phyloP scores from a whole-genome alignment of 164 flowering plant genomes.

The Piper betle region DNA sequence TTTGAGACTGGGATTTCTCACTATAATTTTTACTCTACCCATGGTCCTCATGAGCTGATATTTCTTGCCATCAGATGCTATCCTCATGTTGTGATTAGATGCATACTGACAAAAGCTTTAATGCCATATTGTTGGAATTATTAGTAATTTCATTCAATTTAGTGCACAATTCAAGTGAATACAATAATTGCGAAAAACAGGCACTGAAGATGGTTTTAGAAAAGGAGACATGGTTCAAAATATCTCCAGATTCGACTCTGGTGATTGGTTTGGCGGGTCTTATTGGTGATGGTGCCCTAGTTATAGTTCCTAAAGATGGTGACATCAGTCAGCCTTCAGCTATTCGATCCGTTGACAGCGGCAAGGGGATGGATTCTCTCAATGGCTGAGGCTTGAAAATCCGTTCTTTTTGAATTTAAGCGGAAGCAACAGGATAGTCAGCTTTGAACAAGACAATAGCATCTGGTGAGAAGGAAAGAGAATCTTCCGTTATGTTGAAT shows the following conservation, averaged over 20 bases:
- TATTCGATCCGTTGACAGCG: conserved; percentile 26
- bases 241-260: conserved; percentile 69
- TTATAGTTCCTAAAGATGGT: conserved; percentile 41
- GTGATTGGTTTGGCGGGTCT: conserved; percentile 83
- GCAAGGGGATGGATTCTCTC: conserved; percentile 50
- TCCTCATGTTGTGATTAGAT: too few species aligned
- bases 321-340: conserved; percentile 21
- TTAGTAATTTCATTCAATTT: too few species aligned
- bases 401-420: conserved; percentile 46
- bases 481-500: conserved; percentile 15
- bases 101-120: too few species aligned
- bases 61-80: too few species aligned
- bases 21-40: too few species aligned
- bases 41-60: too few species aligned
- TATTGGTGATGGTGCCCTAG: conserved; percentile 89
- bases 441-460: conserved; percentile 31
- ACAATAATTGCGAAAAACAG: conserved; percentile 22
- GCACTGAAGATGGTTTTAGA: conserved; percentile 95
- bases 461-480: conserved; percentile 22
- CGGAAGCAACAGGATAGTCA: conserved; percentile 27
- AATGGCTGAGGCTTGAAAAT: conserved; percentile 65
- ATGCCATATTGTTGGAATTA: too few species aligned
- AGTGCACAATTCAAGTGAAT: too few species aligned
- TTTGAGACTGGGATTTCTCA: too few species aligned
- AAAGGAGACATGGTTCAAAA: conserved; percentile 69